Evolutionary conservation across 805 yeast species (phyloP).

Genomic region (Vanderwaltozyma verrucispora): DNA sequence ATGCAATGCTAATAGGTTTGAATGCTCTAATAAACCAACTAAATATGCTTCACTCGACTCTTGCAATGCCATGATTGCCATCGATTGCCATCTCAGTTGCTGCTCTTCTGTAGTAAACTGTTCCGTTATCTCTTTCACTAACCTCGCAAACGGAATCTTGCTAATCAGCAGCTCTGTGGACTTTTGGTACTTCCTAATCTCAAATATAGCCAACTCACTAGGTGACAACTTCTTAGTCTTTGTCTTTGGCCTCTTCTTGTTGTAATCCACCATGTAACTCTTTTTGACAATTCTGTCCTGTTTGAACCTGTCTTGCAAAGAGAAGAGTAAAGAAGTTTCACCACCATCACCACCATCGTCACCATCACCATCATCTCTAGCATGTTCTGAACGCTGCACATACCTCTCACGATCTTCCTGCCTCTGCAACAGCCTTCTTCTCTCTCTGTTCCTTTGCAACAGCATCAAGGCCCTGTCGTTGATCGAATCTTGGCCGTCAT

Average conservation of each 20-base stretch:
- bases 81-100: slow-evolving; percentile 66
- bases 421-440: slow-evolving; percentile 14
- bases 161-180: slow-evolving; percentile 57
- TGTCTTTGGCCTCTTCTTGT: not conserved
- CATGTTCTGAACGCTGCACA: slow-evolving; percentile 7
- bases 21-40: slow-evolving; percentile 65
- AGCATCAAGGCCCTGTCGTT: slow-evolving; percentile 23
- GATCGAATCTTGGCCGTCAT: slow-evolving; percentile 16
- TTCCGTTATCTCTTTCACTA: slow-evolving; percentile 65
- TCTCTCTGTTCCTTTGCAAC: slow-evolving; percentile 23
- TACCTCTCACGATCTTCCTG: slow-evolving; percentile 6
- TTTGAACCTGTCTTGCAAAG: no score
- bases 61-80: slow-evolving; percentile 67
- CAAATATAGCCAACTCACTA: slow-evolving; percentile 57
- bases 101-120: slow-evolving; percentile 37
- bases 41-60: slow-evolving; percentile 75
- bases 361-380: not conserved
- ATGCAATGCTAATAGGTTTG: slow-evolving; percentile 67
- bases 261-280: not conserved
- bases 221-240: slow-evolving; percentile 42
- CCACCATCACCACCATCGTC: not conserved
- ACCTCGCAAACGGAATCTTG: slow-evolving; percentile 67
- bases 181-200: slow-evolving; percentile 57
- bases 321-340: no score
- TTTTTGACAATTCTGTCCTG: not conserved